phyloP scores from a whole-genome alignment of 2,329 filamentous ascomycete genomes.

The Lomentospora prolificans region DNA sequence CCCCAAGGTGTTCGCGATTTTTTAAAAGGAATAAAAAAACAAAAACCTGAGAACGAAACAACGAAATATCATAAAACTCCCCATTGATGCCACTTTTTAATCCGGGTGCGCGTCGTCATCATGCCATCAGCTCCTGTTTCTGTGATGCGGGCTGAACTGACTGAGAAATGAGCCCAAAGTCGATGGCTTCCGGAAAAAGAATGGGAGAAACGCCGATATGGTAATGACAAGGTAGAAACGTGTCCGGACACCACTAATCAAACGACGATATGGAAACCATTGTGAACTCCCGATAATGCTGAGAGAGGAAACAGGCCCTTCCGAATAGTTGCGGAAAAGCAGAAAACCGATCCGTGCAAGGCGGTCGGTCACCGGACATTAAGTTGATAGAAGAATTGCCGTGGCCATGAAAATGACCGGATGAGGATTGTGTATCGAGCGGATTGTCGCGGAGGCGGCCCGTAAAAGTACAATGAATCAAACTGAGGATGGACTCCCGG shows the following conservation, averaged over 20 bases:
- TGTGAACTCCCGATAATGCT: not conserved
- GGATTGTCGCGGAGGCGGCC: not conserved
- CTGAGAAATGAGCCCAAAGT: not conserved
- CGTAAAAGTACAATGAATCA: not conserved
- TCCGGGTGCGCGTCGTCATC: not conserved
- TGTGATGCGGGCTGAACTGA: not conserved
- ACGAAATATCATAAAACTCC: conserved; percentile 6
- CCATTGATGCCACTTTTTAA: conserved; percentile 3
- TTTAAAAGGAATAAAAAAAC: not conserved
- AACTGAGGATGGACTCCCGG: not conserved
- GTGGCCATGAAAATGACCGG: no score
- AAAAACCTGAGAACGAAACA: not conserved
- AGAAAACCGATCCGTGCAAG: not conserved
- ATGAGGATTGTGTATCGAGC: no score
- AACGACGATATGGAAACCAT: conserved; percentile 8
- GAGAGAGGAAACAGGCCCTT: not conserved
- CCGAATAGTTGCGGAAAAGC: not conserved
- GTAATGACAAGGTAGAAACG: conserved; percentile 7
- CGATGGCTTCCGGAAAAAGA: not conserved
- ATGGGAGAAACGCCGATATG: not conserved
- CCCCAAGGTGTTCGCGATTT: no score
- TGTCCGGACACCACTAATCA: conserved; percentile 12
- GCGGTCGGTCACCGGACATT: no score
- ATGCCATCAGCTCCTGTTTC: conserved; percentile 1
- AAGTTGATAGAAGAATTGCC: no score